Conservation (phyloP, 352 stramenopile genomes). For the Phytopythium mirpurense region DNA sequence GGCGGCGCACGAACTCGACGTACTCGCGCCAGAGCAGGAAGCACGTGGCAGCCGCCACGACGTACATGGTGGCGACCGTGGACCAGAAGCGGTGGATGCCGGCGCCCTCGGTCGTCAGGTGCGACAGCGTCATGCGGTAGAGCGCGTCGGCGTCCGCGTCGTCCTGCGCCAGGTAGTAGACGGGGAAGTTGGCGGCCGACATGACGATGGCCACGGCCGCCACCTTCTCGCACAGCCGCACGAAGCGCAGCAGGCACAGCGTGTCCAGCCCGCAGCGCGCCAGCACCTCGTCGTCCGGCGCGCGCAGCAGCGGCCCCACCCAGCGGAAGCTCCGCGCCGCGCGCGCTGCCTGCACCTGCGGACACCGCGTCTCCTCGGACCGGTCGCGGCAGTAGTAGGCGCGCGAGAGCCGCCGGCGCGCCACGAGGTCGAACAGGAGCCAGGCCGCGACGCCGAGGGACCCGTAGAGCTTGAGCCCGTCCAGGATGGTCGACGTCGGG, state of each 20-base stretch:
- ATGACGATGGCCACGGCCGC: conserved; percentile 47
- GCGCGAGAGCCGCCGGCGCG: conserved; percentile 42
- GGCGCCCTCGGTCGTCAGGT: conserved; percentile 32
- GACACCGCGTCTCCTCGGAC: conserved; percentile 45
- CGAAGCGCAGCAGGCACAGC: conserved; percentile 75
- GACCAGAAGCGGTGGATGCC: conserved; percentile 61
- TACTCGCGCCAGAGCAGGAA: conserved; percentile 69
- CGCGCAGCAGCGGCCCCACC: conserved; percentile 49
- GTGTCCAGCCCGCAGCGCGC: conserved; percentile 73
- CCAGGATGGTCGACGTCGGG: conserved; percentile 58
- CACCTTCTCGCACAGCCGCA: conserved; percentile 69
- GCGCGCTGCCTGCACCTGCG: conserved; percentile 30
- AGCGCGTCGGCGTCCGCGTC: conserved; percentile 32
- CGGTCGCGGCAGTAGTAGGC: conserved; percentile 77
- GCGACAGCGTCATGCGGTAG: conserved; percentile 68
- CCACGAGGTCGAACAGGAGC: conserved; percentile 60
- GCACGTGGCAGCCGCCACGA: conserved; percentile 50
- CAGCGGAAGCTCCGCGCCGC: conserved; percentile 38
- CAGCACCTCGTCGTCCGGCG: conserved; percentile 63
- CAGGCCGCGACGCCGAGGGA: conserved; percentile 57
- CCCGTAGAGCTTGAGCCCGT: conserved; percentile 62
- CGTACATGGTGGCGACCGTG: conserved; percentile 62
- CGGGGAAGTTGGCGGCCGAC: conserved; percentile 63
- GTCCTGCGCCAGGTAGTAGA: conserved; percentile 63
- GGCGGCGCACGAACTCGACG: conserved; percentile 61